Percentiles rank a stretch among this genome's conserved stretches.
phyloP scores from a whole-genome alignment of 228 moss, liverwort and hornwort genomes.

The Sphagnum fallax region DNA sequence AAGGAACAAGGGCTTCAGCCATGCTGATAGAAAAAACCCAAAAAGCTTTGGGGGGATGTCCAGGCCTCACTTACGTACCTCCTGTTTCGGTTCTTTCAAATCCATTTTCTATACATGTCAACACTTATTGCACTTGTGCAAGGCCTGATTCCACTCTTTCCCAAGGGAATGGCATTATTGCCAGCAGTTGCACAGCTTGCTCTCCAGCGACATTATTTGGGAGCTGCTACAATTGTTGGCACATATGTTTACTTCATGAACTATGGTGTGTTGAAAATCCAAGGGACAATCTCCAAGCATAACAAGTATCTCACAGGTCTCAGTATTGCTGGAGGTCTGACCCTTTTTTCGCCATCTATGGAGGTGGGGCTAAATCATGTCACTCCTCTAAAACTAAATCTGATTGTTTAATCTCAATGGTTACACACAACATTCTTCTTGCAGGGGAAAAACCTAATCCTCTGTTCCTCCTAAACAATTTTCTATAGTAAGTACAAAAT shows the following conservation, averaged over 20 bases:
- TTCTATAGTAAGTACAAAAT: neutral
- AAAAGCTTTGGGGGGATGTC: neutral
- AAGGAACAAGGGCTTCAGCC: too few species aligned
- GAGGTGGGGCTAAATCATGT: constrained; percentile 36
- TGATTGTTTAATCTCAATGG: neutral
- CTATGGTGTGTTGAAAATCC: constrained; percentile 74
- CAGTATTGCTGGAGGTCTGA: constrained; percentile 88
- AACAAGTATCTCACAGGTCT: constrained; percentile 83
- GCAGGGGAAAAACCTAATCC: neutral
- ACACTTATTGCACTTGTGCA: constrained; percentile 77
- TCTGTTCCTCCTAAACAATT: neutral
- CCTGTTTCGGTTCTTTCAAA: constrained; percentile 68
- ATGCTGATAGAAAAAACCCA: too few species aligned
- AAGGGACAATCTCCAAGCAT: constrained; percentile 76
- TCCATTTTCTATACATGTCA: constrained; percentile 81
- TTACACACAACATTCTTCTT: too few species aligned
- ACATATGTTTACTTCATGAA: constrained; percentile 82
- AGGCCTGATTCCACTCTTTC: constrained; percentile 77
- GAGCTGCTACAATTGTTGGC: constrained; percentile 45
- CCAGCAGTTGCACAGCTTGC: constrained; percentile 67
- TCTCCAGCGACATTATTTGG: constrained; percentile 46
- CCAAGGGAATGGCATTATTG: constrained; percentile 65
- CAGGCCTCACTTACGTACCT: constrained; percentile 91
- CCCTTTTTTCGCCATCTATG: constrained; percentile 72
- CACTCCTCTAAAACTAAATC: neutral